Base-by-base conservation (phyloP, 2,329 filamentous ascomycete genomes). In the Aureobasidium namibiae region DNA sequence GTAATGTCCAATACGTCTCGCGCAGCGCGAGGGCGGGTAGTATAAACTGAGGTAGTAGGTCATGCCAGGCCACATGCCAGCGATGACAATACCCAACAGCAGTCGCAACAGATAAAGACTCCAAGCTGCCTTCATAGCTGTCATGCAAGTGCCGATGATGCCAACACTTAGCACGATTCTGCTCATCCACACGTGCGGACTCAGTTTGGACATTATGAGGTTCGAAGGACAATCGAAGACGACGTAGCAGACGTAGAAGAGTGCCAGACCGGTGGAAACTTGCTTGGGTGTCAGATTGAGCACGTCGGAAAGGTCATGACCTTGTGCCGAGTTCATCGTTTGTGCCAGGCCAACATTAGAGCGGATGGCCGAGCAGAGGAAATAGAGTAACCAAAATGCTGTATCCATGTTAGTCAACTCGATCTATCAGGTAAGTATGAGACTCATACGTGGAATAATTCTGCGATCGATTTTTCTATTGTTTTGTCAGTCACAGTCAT, bases 1-100 rank as follows among this genome's bases (percentile, higher is more conserved):
- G 75, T 95, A 96, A 70, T 87, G 83, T 38, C 91, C 91, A 64
- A 96, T 95, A 39, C 91, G 82, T 76, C 94, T 95, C 14, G 89
- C 91, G 1, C 88, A 94, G 13, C 89, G 82, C 6, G 88, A 89
- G 0, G 91, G 90, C 7, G 91, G 91, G 69, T 96, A 96, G 77
- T 95, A 96, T 8, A 95, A 80, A 0, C 91, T 95, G 48, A 96
- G 79, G 69, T 95, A 96, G 72, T 94, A 94, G 10, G 90, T 84
- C 91, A 96, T 95, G 52, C 91, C 91, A 0, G 91, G 91, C 91
- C 91, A 96, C 87, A 96, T 91, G 48, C 91, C 91, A 1, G 91
- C 91, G 69, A 92, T 92, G 24, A 95, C 90, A 14, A 94, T 81
- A 49, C 91, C 91, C 7, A 96, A 82, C 11, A 96, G 79, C 59